Evolutionary conservation across 768 basidiomycete genomes (phyloP).

Genomic region (Lactifluus subvellereus): DNA sequence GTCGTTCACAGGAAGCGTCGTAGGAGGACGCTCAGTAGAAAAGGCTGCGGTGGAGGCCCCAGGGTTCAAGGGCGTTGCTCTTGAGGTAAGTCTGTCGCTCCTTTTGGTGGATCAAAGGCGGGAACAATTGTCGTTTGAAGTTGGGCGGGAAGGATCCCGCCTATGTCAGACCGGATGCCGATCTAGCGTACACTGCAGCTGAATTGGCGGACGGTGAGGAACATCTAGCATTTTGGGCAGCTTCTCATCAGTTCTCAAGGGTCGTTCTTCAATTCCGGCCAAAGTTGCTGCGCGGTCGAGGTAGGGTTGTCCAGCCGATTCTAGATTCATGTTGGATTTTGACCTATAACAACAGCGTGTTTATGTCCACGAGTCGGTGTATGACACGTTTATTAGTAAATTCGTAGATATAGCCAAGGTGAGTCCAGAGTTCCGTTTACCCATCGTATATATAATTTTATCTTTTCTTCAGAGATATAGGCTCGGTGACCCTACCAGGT

Average conservation of each 20-base stretch:
- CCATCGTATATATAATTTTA: not conserved
- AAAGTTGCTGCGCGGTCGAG: slow-evolving; percentile 94
- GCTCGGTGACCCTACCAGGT: slow-evolving; percentile 77
- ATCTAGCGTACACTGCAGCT: slow-evolving; percentile 73
- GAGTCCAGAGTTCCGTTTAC: slow-evolving; percentile 3
- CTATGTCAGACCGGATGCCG: slow-evolving; percentile 84
- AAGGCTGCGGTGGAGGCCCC: slow-evolving; percentile 56
- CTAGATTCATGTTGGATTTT: not conserved
- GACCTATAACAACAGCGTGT: slow-evolving; percentile 52
- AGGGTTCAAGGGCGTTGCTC: slow-evolving; percentile 80
- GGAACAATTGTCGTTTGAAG: slow-evolving; percentile 35
- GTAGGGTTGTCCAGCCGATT: slow-evolving; percentile 31
- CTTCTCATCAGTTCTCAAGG: slow-evolving; percentile 39
- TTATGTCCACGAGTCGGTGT: slow-evolving; percentile 85
- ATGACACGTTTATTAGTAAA: slow-evolving; percentile 69
- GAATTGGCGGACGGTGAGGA: slow-evolving; percentile 84
- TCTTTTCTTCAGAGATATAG: slow-evolving; percentile 53
- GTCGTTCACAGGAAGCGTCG: slow-evolving; percentile 87
- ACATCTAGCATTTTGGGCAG: not conserved
- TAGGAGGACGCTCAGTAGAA: slow-evolving; percentile 68
- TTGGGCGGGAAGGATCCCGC: slow-evolving; percentile 98
- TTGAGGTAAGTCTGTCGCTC: slow-evolving; percentile 55
- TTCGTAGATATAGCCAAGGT: slow-evolving; percentile 75
- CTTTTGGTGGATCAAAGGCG: not conserved
- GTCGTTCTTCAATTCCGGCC: slow-evolving; percentile 95